Percentiles rank a stretch among this genome's conserved stretches.
These are phyloP conservation scores for Ammopiptanthus mongolicus DNA, from an alignment of 306 rosid species.

Conservation along the genomic window DNA sequence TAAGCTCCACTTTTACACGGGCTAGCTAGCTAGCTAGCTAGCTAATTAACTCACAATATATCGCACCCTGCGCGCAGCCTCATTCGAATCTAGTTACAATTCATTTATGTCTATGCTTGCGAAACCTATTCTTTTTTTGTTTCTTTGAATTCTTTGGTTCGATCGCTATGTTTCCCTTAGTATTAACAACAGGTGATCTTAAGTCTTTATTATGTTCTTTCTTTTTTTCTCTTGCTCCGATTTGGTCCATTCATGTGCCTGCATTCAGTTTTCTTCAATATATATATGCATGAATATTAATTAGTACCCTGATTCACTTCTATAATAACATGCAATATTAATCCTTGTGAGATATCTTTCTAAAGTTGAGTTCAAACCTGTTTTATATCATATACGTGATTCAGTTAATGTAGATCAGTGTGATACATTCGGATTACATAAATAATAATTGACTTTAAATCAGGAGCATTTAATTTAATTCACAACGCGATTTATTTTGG, in stretches of 20 bases:
- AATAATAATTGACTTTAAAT: no score
- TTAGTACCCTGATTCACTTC: not conserved
- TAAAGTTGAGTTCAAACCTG: not conserved
- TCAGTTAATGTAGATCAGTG: no score
- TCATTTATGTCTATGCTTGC: no score
- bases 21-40: conserved; percentile 6
- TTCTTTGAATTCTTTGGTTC: no score
- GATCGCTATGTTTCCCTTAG: not conserved
- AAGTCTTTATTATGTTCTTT: not conserved
- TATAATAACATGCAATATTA: not conserved
- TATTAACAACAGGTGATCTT: not conserved
- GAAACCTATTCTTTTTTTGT: no score
- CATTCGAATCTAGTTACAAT: no score
- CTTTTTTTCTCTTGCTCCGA: not conserved
- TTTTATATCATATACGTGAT: no score
- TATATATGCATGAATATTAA: not conserved
- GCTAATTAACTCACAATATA: no score
- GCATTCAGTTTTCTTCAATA: not conserved
- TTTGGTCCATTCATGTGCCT: not conserved
- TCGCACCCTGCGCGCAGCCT: no score
- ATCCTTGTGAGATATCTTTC: not conserved
- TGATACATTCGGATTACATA: no score
- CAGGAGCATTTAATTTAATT: no score
- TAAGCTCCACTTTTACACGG: conserved; percentile 60
- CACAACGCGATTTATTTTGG: no score